phyloP scores from a whole-genome alignment of 768 basidiomycete genomes.

The Epithele typhae region DNA sequence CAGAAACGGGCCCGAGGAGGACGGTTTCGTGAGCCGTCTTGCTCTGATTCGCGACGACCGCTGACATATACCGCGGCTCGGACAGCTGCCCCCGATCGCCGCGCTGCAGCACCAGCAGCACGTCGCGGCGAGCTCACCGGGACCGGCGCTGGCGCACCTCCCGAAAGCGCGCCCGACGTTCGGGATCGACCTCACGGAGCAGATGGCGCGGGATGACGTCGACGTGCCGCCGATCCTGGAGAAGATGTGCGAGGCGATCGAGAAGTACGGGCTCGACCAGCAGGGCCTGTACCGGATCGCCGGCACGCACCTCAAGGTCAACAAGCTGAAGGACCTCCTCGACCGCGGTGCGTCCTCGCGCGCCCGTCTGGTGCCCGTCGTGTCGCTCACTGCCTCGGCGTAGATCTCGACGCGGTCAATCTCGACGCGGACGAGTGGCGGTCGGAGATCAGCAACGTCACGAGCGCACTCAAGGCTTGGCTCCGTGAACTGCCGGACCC shows the following conservation, averaged over 20 bases:
- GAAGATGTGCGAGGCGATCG: conserved; percentile 90
- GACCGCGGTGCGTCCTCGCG: conserved; percentile 64
- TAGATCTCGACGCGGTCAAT: conserved; percentile 85
- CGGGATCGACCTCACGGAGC: conserved; percentile 87
- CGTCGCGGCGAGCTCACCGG: conserved; percentile 21
- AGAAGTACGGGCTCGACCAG: conserved; percentile 76
- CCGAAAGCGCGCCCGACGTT: conserved; percentile 79
- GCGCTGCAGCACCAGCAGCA: conserved; percentile 32
- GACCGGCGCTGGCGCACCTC: conserved; percentile 28
- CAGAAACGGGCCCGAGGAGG: conserved; percentile 85
- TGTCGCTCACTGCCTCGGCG: not conserved
- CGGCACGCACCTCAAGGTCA: conserved; percentile 85
- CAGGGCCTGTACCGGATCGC: conserved; percentile 94
- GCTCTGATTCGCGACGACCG: too few species aligned
- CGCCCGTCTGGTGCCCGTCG: not conserved
- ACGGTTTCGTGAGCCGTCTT: conserved; percentile 87
- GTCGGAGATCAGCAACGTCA: conserved; percentile 91
- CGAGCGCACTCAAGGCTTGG: conserved; percentile 95
- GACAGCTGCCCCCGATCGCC: conserved; percentile 60
- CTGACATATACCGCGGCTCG: too few species aligned
- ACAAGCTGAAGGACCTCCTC: conserved; percentile 73
- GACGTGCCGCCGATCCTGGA: conserved; percentile 86
- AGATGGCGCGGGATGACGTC: conserved; percentile 86
- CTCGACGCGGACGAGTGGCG: conserved; percentile 88
- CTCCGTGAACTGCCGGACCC: conserved; percentile 95